A percentile compares a stretch with the other conserved stretches of the same genome.
phyloP scores from a whole-genome alignment of 2,329 filamentous ascomycete species.

The Apiospora hydei region DNA sequence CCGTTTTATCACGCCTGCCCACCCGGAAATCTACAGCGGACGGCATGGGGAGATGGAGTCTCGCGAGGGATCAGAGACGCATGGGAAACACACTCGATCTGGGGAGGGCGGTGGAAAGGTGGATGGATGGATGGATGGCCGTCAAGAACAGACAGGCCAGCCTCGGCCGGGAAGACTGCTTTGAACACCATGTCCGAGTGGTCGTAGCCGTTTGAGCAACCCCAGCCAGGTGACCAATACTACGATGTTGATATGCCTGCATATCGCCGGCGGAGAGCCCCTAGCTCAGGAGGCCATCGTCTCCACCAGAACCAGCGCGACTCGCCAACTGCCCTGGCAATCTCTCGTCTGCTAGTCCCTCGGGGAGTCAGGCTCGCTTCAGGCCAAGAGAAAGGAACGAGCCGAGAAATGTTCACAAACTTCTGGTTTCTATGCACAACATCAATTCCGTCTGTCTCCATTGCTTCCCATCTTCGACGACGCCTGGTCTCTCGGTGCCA shows the following conservation, averaged over 20 bases:
- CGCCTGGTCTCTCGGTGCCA: not conserved
- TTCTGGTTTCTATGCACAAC: not conserved
- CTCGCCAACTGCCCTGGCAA: slow-evolving; percentile 10
- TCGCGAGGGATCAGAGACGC: slow-evolving; percentile 1
- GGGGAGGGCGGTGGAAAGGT: not conserved
- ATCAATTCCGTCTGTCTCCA: not conserved
- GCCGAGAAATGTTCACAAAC: slow-evolving; percentile 1
- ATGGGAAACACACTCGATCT: not conserved
- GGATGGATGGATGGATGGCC: not conserved
- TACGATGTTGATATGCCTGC: not conserved
- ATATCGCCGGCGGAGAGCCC: not conserved
- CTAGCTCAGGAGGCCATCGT: slow-evolving; percentile 15
- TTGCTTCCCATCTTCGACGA: not conserved
- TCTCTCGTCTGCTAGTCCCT: not conserved
- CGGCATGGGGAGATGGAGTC: slow-evolving; percentile 5
- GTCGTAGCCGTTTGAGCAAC: not conserved
- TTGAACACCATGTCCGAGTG: not conserved
- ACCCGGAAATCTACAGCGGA: not conserved
- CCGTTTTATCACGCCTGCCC: not conserved
- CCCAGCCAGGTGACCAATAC: not conserved
- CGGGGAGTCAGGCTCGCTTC: not conserved
- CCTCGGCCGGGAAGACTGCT: not conserved
- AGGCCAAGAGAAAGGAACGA: not conserved
- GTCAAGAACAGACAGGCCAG: not conserved
- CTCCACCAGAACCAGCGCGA: slow-evolving; percentile 2